Base-by-base conservation (phyloP, 176 grass and related monocot species). In the Tillandsia fasciculata region DNA sequence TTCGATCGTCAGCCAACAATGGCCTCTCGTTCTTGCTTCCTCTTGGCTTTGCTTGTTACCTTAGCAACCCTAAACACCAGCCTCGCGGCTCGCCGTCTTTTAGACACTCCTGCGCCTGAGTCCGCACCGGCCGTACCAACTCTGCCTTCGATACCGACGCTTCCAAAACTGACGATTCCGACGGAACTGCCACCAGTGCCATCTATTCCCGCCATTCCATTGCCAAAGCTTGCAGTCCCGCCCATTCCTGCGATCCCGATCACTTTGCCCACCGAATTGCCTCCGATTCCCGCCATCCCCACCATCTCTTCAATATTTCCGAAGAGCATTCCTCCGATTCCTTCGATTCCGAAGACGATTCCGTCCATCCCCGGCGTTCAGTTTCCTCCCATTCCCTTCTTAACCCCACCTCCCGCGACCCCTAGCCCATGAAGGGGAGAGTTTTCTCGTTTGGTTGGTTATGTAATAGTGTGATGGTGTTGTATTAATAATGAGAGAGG, bases 41-140 rank as follows among this genome's bases (percentile, higher is more conserved):
- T 94, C 42, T 66, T 90, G 48, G 52, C 75, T 48, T 70, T 94
- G 71, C 72, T 85, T 50, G 52, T 94, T 51, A 68, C 76, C 65
- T 65, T 89, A 28, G 61, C 67, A 42, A 33, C 78, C 74, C 72
- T 86, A 53, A 71, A 84, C 79, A 66, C 83, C 49, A 87, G 80
- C 53, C 61, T 73, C 1, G 90, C 83, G 0, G 69, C 83, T 74
- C 86, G 83, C 26, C 78, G 47, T 79, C 86, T 94, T 15, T 65
- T 94, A 69, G 90, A 89, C 65, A 84, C 86, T 50, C 53, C 72
- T 13, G 48, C 83, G 1, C 90, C 86, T 29, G 78, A 87, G 69
- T 77, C 80, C 1, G 50, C 78, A 50, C 70, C 78, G 10, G 65
- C 69, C 29, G 59, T 63, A 70, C 80, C 81, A n/a, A 79, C 74